Evolutionary conservation across 768 basidiomycete genomes (phyloP).

Genomic region (Hypholoma sublateritium): DNA sequence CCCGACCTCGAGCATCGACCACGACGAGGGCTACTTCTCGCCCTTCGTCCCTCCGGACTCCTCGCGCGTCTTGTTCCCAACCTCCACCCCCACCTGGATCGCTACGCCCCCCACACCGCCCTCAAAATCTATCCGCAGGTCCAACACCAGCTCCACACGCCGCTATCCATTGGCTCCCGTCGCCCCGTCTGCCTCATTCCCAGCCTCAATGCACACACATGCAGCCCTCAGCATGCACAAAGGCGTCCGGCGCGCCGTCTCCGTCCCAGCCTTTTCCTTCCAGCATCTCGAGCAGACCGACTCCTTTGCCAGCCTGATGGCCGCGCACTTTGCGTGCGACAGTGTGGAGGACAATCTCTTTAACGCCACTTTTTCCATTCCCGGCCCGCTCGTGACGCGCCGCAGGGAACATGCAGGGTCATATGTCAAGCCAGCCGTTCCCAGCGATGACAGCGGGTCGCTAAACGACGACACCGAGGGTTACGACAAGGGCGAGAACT

Average conservation of each 20-base stretch:
- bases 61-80: constrained; percentile 16
- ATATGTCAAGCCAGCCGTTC: constrained; percentile 30
- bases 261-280: constrained; percentile 37
- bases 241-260: constrained; percentile 36
- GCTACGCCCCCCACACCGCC: constrained; percentile 62
- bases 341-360: constrained; percentile 16
- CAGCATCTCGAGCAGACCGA: constrained; percentile 18
- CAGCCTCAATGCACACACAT: constrained; percentile 37
- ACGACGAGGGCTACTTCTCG: constrained; percentile 15
- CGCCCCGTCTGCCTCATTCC: constrained; percentile 47
- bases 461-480: constrained; percentile 12
- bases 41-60: constrained; percentile 10
- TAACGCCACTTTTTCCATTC: constrained; percentile 17
- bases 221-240: constrained; percentile 20
- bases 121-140: constrained; percentile 37
- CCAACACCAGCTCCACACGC: constrained; percentile 31
- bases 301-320: constrained; percentile 16
- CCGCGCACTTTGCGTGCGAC: constrained; percentile 13
- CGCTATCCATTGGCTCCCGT: constrained; percentile 30
- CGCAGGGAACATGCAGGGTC: constrained; percentile 8
- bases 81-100: constrained; percentile 51
- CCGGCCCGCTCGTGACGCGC: constrained; percentile 11
- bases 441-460: constrained; percentile 7
- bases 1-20: constrained; percentile 37
- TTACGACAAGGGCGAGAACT: constrained; percentile 16